These are phyloP conservation scores for Didymella lethalis DNA, from an alignment of 2,329 filamentous ascomycete genomes.

Conservation along the genomic window DNA sequence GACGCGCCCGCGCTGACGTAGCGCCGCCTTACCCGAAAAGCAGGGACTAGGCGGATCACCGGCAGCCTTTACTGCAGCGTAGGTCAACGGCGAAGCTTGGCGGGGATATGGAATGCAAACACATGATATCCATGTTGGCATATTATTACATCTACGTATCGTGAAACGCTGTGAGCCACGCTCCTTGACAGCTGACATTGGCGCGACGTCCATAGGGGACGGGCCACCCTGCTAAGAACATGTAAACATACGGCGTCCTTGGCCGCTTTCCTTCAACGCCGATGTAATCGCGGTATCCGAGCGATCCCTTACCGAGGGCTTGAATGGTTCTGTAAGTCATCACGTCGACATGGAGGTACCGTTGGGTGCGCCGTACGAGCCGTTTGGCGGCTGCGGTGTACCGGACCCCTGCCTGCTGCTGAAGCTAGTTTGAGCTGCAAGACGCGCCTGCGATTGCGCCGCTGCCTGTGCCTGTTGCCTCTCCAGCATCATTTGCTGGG, in stretches of 20 bases:
- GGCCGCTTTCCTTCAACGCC: slow-evolving; percentile 25
- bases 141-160: slow-evolving; percentile 15
- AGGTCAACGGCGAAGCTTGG: slow-evolving; percentile 14
- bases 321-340: slow-evolving; percentile 5
- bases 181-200: slow-evolving; percentile 12
- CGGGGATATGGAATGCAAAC: not conserved
- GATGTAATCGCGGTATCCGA: slow-evolving; percentile 27
- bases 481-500: slow-evolving; percentile 49
- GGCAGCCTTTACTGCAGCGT: not conserved
- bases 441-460: slow-evolving; percentile 47
- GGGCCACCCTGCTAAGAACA: slow-evolving; percentile 7
- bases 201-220: slow-evolving; percentile 3
- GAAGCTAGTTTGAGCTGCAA: slow-evolving; percentile 48
- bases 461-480: slow-evolving; percentile 43
- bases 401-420: slow-evolving; percentile 45
- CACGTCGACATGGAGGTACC: slow-evolving; percentile 39
- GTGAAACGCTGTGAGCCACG: slow-evolving; percentile 5
- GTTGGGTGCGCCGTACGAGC: slow-evolving; percentile 37
- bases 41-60: slow-evolving; percentile 31
- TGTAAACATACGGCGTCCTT: slow-evolving; percentile 1
- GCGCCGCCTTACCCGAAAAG: slow-evolving; percentile 20
- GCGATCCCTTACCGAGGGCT: slow-evolving; percentile 12
- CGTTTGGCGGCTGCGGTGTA: slow-evolving; percentile 48
- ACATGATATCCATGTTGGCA: not conserved
- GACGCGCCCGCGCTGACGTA: slow-evolving; percentile 18